phyloP scores from a whole-genome alignment of 2,329 filamentous ascomycete species.

The Xylariaceae sp. region DNA sequence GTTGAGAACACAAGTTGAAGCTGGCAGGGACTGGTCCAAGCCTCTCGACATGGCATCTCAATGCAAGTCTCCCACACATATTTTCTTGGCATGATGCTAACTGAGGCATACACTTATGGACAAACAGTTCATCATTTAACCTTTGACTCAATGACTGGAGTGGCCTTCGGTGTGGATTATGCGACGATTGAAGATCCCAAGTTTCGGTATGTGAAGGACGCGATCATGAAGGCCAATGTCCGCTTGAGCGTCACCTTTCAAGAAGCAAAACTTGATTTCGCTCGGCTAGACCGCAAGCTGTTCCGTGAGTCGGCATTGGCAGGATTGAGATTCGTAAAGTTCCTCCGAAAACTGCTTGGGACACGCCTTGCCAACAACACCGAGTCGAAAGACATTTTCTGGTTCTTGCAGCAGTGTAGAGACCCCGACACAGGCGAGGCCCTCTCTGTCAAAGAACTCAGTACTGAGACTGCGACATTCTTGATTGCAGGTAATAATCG shows the following conservation, averaged over 20 bases:
- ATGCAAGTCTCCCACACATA: too few species aligned
- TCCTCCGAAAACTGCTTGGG: not conserved
- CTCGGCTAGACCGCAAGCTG: not conserved
- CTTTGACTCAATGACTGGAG: constrained; percentile 1
- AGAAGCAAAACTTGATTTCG: not conserved
- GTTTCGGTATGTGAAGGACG: not conserved
- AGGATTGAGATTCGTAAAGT: not conserved
- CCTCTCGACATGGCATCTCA: too few species aligned
- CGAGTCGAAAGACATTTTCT: not conserved
- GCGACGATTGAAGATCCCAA: not conserved
- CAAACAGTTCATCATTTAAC: constrained; percentile 5
- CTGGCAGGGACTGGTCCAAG: too few species aligned
- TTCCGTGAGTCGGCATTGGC: not conserved
- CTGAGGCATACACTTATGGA: too few species aligned
- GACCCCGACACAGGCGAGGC: not conserved
- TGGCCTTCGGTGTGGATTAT: constrained; percentile 2
- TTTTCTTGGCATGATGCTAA: too few species aligned
- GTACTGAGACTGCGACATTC: constrained; percentile 4
- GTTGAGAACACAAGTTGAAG: too few species aligned
- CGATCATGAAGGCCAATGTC: not conserved
- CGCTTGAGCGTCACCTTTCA: not conserved
- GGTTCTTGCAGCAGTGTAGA: constrained; percentile 3
- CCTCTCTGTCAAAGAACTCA: not conserved
- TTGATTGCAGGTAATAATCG: constrained; percentile 1
- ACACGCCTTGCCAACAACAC: not conserved